These are phyloP conservation scores for Prunus salicina DNA, from an alignment of 306 rosid species.

Conservation along the genomic window DNA sequence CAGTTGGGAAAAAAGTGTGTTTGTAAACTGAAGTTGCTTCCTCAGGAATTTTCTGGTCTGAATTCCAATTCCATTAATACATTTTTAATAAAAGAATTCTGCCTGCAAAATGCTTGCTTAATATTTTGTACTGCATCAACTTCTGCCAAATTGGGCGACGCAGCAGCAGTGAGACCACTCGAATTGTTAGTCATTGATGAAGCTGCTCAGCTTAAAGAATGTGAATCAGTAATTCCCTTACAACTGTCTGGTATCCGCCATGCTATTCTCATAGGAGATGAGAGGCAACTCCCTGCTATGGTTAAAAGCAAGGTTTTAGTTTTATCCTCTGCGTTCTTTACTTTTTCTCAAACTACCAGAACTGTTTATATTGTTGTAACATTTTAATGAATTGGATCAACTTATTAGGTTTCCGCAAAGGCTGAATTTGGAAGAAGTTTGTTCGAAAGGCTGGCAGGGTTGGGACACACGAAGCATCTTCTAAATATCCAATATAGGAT, in stretches of 20 bases:
- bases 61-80: neutral
- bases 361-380: neutral
- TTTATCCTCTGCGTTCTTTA: neutral
- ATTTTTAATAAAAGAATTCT: neutral
- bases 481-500: slow-evolving; percentile 39
- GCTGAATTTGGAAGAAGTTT: slow-evolving; percentile 52
- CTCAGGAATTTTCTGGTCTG: slow-evolving; percentile 11
- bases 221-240: slow-evolving; percentile 54
- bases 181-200: slow-evolving; percentile 48
- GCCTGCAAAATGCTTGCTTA: slow-evolving; percentile 34
- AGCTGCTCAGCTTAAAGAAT: slow-evolving; percentile 58
- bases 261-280: slow-evolving; percentile 53
- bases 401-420: slow-evolving; percentile 11
- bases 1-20: slow-evolving; percentile 2
- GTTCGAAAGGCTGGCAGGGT: slow-evolving; percentile 32
- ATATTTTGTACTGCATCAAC: slow-evolving; percentile 53
- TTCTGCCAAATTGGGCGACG: slow-evolving; percentile 29
- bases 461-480: slow-evolving; percentile 33
- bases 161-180: slow-evolving; percentile 1
- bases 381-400: neutral
- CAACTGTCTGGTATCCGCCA: slow-evolving; percentile 41
- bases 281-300: slow-evolving; percentile 59
- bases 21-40: slow-evolving; percentile 23
- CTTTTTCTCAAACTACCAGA: neutral
- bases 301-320: slow-evolving; percentile 57